These are phyloP conservation scores for Phascolomyces articulosus DNA, from an alignment of 371 early-diverging fungal genomes.

Conservation along the genomic window DNA sequence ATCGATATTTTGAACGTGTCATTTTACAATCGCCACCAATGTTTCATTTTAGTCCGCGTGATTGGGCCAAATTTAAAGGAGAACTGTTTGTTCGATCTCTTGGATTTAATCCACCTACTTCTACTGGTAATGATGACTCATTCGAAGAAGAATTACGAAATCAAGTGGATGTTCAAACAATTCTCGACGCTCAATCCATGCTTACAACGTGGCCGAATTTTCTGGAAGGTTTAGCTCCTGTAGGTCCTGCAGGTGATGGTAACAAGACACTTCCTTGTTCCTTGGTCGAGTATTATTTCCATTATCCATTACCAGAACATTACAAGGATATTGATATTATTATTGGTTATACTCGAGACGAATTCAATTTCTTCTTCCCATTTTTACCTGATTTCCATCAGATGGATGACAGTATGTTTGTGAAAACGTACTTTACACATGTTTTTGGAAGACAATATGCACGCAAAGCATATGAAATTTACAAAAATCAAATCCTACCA, in stretches of 20 bases:
- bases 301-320: slow-evolving; percentile 20
- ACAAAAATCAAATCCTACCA: slow-evolving; percentile 29
- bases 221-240: slow-evolving; percentile 37
- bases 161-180: slow-evolving; percentile 22
- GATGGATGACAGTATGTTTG: slow-evolving; percentile 36
- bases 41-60: slow-evolving; percentile 29
- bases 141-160: slow-evolving; percentile 18
- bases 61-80: slow-evolving; percentile 38
- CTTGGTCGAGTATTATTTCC: slow-evolving; percentile 26
- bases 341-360: slow-evolving; percentile 42
- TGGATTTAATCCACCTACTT: slow-evolving; percentile 15
- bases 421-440: slow-evolving; percentile 37
- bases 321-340: slow-evolving; percentile 27
- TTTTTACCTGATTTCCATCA: slow-evolving; percentile 39
- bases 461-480: slow-evolving; percentile 34
- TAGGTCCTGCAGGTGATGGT: slow-evolving; percentile 28
- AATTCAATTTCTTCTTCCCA: slow-evolving; percentile 44
- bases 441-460: slow-evolving; percentile 35
- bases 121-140: too few species aligned
- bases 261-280: slow-evolving; percentile 16
- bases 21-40: slow-evolving; percentile 39
- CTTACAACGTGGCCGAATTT: slow-evolving; percentile 47
- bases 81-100: slow-evolving; percentile 31
- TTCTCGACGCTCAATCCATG: slow-evolving; percentile 35
- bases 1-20: slow-evolving; percentile 10